phyloP scores from a whole-genome alignment of 106 monocot species.

The Phalaenopsis equestris region DNA sequence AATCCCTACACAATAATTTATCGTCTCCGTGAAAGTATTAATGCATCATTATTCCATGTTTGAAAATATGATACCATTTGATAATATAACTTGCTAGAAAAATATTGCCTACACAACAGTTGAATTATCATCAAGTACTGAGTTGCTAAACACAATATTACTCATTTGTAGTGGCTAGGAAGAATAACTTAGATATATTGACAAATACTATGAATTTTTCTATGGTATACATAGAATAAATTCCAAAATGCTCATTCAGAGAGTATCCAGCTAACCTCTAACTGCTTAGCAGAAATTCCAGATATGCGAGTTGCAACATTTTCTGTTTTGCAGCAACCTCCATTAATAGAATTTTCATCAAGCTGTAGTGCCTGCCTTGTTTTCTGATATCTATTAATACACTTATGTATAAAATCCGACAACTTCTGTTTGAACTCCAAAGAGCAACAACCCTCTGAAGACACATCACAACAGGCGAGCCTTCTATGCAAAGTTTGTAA shows the following conservation, averaged over 20 bases:
- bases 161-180: not conserved
- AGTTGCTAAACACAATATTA: not conserved
- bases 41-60: too few relatives aligned
- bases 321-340: constrained; percentile 32
- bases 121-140: too few relatives aligned
- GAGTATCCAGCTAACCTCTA: constrained; percentile 47
- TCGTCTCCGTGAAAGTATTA: too few relatives aligned
- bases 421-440: constrained; percentile 47
- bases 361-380: constrained; percentile 47
- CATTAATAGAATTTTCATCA: constrained; percentile 32
- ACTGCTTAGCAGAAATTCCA: constrained; percentile 74
- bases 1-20: too few relatives aligned
- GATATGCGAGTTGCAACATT: constrained; percentile 52
- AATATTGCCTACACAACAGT: too few relatives aligned
- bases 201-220: not conserved
- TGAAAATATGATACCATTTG: too few relatives aligned
- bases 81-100: too few relatives aligned
- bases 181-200: not conserved
- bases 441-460: constrained; percentile 60
- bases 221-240: not conserved
- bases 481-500: constrained; percentile 28
- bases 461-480: constrained; percentile 44
- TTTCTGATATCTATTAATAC: constrained; percentile 23
- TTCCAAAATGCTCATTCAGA: not conserved
- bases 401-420: constrained; percentile 41